These are phyloP conservation scores for Cladosporium sp. DNA, from an alignment of 2,329 filamentous ascomycete genomes.

Conservation along the genomic window DNA sequence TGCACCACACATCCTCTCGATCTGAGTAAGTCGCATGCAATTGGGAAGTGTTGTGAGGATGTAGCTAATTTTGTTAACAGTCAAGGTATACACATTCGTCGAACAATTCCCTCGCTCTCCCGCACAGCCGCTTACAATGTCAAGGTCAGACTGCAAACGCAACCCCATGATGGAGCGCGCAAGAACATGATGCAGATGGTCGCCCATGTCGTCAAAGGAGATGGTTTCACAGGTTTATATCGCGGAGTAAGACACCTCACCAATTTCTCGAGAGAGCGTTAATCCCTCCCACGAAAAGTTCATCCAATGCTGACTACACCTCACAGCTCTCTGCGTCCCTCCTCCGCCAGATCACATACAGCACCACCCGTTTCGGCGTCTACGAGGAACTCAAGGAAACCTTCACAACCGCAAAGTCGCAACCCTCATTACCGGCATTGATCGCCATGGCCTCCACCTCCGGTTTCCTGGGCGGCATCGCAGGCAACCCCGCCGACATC, in stretches of 20 bases:
- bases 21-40: constrained; percentile 60
- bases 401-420: constrained; percentile 48
- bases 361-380: constrained; percentile 90
- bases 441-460: constrained; percentile 78
- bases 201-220: constrained; percentile 68
- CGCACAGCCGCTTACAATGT: constrained; percentile 6
- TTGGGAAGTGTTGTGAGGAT: background rate
- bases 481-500: constrained; percentile 92
- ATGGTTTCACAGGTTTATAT: constrained; percentile 81
- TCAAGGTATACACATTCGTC: constrained; percentile 39
- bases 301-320: constrained; percentile 1
- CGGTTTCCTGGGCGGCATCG: constrained; percentile 82
- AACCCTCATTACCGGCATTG: constrained; percentile 66
- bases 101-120: background rate
- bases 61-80: constrained; percentile 34
- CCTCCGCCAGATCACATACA: constrained; percentile 88
- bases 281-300: too few species aligned
- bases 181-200: constrained; percentile 85
- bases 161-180: constrained; percentile 64
- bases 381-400: constrained; percentile 88
- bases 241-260: constrained; percentile 55
- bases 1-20: constrained; percentile 91
- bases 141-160: constrained; percentile 84
- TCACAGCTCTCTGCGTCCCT: constrained; percentile 79
- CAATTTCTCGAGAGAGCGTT: too few species aligned